phyloP scores from a whole-genome alignment of 2,329 filamentous ascomycete genomes.

The Colletotrichum sansevieriae region DNA sequence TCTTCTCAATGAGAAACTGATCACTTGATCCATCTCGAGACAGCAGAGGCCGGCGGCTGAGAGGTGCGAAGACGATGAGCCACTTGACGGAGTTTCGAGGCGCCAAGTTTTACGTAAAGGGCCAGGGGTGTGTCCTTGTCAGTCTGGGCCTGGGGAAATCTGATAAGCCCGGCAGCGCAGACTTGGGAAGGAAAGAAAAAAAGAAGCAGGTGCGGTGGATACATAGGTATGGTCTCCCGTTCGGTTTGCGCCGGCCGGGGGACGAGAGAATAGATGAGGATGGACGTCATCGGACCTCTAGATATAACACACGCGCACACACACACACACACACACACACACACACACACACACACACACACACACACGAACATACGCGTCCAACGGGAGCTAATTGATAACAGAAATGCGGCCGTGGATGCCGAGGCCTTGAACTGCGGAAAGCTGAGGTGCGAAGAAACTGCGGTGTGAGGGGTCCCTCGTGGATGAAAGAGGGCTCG shows the following conservation, averaged over 20 bases:
- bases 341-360: too few relatives aligned
- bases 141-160: conserved; percentile 2
- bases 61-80: background rate
- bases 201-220: too few relatives aligned
- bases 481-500: background rate
- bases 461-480: background rate
- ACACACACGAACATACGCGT: too few relatives aligned
- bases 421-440: background rate
- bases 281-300: conserved; percentile 2
- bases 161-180: conserved; percentile 1
- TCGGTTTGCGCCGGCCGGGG: conserved; percentile 15
- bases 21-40: conserved; percentile 18
- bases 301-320: too few relatives aligned
- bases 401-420: conserved; percentile 1
- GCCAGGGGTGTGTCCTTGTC: conserved; percentile 27
- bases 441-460: background rate
- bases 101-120: conserved; percentile 25
- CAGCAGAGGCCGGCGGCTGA: background rate
- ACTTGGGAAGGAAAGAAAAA: background rate
- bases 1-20: background rate
- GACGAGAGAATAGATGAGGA: background rate
- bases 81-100: conserved; percentile 6
- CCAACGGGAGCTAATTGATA: conserved; percentile 5
- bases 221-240: too few relatives aligned
- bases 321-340: too few relatives aligned